Conservation (phyloP, 2,329 filamentous ascomycete genomes). For the Fusarium sp. region DNA sequence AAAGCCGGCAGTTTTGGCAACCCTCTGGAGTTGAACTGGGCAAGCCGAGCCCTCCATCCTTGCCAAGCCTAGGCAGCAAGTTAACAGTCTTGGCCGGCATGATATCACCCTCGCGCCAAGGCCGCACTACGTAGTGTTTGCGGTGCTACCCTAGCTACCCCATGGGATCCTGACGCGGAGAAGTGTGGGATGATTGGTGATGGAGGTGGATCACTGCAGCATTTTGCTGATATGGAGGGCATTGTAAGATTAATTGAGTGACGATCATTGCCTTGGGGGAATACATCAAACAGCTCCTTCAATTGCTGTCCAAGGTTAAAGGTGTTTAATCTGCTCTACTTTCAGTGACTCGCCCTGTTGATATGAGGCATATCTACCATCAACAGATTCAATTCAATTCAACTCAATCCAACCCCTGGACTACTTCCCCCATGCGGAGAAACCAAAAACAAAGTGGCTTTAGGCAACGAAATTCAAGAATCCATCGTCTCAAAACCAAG, state of each 20-base stretch:
- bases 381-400: neutral
- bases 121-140: neutral
- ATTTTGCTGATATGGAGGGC: neutral
- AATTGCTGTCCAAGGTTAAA: neutral
- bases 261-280: neutral
- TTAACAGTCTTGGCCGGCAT: constrained; percentile 34
- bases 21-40: constrained; percentile 23
- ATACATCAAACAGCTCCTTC: neutral
- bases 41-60: constrained; percentile 19
- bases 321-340: too few species aligned
- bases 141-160: constrained; percentile 27
- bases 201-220: neutral
- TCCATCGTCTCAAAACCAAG: constrained; percentile 11
- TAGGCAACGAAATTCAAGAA: constrained; percentile 27
- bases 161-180: constrained; percentile 27
- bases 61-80: constrained; percentile 36
- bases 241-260: neutral
- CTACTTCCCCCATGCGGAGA: constrained; percentile 9
- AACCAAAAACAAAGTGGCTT: constrained; percentile 1
- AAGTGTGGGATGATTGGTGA: constrained; percentile 11
- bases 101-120: constrained; percentile 23
- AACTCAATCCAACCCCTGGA: neutral
- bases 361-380: neutral
- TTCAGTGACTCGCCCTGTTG: too few species aligned
- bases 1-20: constrained; percentile 18